A percentile compares a stretch with the other conserved stretches of the same genome.
Conservation (phyloP, 2,329 filamentous ascomycete species). For the Xenoacremonium recifei region DNA sequence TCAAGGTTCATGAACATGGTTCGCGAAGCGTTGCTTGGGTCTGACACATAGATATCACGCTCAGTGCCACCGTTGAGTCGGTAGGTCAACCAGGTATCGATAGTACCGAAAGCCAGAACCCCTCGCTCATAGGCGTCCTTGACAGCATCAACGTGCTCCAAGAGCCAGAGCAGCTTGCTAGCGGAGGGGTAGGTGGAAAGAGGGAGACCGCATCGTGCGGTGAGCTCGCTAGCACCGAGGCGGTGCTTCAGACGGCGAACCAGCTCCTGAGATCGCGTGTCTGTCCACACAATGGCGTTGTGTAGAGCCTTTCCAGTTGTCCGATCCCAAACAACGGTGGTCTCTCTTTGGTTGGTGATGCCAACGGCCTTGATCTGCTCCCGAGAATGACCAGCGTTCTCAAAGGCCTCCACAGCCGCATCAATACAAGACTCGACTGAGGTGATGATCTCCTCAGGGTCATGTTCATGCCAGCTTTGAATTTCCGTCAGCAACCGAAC, state of each 20-base stretch:
- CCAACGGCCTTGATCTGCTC: slow-evolving; percentile 72
- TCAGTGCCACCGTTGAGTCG: slow-evolving; percentile 71
- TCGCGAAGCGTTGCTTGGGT: slow-evolving; percentile 78
- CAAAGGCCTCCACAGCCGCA: slow-evolving; percentile 66
- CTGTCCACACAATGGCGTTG: slow-evolving; percentile 84
- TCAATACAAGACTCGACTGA: slow-evolving; percentile 77
- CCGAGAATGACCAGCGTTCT: slow-evolving; percentile 63
- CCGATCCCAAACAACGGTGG: slow-evolving; percentile 76
- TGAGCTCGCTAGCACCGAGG: slow-evolving; percentile 65
- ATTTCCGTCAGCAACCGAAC: slow-evolving; percentile 1
- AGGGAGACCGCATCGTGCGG: slow-evolving; percentile 69
- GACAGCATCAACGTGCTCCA: slow-evolving; percentile 66
- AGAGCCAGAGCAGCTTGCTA: slow-evolving; percentile 75
- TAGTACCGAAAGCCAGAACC: slow-evolving; percentile 72
- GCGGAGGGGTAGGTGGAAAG: slow-evolving; percentile 81
- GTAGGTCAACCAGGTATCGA: slow-evolving; percentile 79
- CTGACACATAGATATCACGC: slow-evolving; percentile 69
- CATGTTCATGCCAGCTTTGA: slow-evolving; percentile 81
- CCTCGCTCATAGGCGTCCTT: slow-evolving; percentile 70
- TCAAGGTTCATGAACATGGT: slow-evolving; percentile 88
- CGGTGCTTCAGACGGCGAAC: slow-evolving; percentile 70
- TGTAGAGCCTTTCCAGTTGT: slow-evolving; percentile 73
- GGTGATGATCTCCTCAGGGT: slow-evolving; percentile 69
- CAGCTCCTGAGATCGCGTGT: slow-evolving; percentile 71
- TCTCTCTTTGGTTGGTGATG: slow-evolving; percentile 83